Percentiles rank a stretch among this genome's conserved stretches.
Conservation (phyloP, 2,329 filamentous ascomycete species). For the Metarhizium brunneum region DNA sequence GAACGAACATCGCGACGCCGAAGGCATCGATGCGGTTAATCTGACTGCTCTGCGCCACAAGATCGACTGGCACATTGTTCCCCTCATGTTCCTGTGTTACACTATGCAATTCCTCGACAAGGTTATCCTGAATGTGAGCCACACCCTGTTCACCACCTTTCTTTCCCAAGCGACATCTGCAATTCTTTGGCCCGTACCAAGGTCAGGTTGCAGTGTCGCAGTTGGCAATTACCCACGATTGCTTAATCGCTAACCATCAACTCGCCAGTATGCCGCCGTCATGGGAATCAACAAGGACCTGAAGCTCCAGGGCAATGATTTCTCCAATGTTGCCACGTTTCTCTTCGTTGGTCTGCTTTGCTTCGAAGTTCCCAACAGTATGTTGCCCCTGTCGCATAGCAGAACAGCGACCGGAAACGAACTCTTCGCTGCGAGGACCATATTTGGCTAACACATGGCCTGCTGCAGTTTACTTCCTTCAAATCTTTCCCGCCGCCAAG, state of each 20-base stretch:
- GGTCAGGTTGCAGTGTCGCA: not conserved
- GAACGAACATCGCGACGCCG: conserved; percentile 29
- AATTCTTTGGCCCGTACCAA: not conserved
- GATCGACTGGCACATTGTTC: conserved; percentile 50
- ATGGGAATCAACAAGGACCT: conserved; percentile 51
- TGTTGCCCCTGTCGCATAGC: conserved; percentile 7
- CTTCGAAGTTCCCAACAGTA: conserved; percentile 51
- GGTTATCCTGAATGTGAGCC: conserved; percentile 49
- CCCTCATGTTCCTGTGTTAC: conserved; percentile 53
- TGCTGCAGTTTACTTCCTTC: conserved; percentile 42
- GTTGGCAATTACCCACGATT: not conserved
- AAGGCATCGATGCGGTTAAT: conserved; percentile 25
- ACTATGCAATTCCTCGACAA: conserved; percentile 58
- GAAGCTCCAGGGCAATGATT: conserved; percentile 47
- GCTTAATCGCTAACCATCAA: not conserved
- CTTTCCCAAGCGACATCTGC: not conserved
- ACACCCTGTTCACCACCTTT: not conserved
- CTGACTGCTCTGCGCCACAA: conserved; percentile 40
- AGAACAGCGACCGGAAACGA: too few relatives aligned
- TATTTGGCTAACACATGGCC: not conserved
- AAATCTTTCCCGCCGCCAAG: conserved; percentile 50
- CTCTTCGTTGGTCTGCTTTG: conserved; percentile 53
- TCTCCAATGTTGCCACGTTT: conserved; percentile 51
- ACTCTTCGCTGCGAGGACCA: not conserved
- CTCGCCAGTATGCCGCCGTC: conserved; percentile 50